phyloP scores from a whole-genome alignment of 2,329 filamentous ascomycete species.

The Mycosphaerella sp. region DNA sequence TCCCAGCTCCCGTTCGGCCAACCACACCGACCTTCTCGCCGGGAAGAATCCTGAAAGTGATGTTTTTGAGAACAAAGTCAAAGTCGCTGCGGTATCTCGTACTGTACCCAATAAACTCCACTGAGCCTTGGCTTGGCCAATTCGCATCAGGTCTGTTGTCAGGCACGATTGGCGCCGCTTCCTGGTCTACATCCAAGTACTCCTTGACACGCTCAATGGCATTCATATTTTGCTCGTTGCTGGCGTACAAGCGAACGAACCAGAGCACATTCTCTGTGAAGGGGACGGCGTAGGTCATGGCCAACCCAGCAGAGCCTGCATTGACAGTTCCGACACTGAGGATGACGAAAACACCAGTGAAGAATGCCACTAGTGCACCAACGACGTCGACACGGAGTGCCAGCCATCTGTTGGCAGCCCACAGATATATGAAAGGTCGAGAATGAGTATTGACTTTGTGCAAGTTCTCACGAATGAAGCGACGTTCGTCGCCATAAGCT shows the following conservation, averaged over 20 bases:
- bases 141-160: constrained; percentile 68
- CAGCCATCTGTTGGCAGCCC: constrained; percentile 96
- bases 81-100: constrained; percentile 84
- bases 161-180: constrained; percentile 71
- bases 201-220: constrained; percentile 96
- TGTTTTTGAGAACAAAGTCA: constrained; percentile 73
- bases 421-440: constrained; percentile 90
- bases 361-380: constrained; percentile 88
- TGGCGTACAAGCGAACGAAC: constrained; percentile 88
- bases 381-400: constrained; percentile 85
- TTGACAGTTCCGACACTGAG: constrained; percentile 76
- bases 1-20: constrained; percentile 89
- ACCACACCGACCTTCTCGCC: constrained; percentile 95
- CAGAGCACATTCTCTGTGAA: constrained; percentile 97
- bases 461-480: constrained; percentile 90
- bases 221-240: constrained; percentile 99
- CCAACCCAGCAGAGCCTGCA: constrained; percentile 85
- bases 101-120: constrained; percentile 84
- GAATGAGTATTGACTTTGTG: constrained; percentile 81
- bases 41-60: constrained; percentile 79
- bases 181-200: constrained; percentile 92
- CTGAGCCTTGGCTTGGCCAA: constrained; percentile 80
- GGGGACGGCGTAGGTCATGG: constrained; percentile 89
- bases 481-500: constrained; percentile 87
- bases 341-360: constrained; percentile 85